phyloP scores from a whole-genome alignment of 2,329 filamentous ascomycete genomes.

The Cytospora mali region DNA sequence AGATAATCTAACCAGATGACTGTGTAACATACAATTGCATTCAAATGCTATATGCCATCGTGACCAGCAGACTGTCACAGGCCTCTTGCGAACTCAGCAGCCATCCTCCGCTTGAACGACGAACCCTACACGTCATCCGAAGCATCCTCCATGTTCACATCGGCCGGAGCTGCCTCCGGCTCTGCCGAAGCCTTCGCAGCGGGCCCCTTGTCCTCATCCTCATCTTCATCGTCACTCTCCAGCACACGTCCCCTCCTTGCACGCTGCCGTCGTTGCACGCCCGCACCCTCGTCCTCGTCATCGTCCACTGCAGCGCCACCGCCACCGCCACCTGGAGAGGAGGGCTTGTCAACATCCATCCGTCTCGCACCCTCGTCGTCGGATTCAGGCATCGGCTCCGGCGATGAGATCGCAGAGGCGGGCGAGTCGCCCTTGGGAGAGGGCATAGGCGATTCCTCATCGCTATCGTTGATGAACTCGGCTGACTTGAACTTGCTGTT shows the following conservation, averaged over 20 bases:
- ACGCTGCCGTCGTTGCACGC: constrained; percentile 44
- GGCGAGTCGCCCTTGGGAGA: constrained; percentile 32
- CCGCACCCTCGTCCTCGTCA: constrained; percentile 54
- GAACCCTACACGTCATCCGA: constrained; percentile 36
- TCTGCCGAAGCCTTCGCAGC: constrained; percentile 25
- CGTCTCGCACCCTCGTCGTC: constrained; percentile 42
- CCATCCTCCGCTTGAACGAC: not conserved
- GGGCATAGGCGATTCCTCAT: constrained; percentile 49
- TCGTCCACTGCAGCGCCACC: constrained; percentile 37
- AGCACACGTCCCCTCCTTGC: constrained; percentile 54
- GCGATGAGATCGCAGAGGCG: constrained; percentile 27
- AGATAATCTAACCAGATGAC: not conserved
- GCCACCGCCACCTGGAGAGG: constrained; percentile 12
- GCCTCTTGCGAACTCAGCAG: not conserved
- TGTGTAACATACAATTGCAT: not conserved
- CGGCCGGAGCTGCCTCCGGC: constrained; percentile 31
- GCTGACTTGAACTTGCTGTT: constrained; percentile 79
- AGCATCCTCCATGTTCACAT: constrained; percentile 40
- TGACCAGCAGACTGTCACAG: not conserved
- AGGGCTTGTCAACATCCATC: constrained; percentile 56
- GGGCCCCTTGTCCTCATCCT: constrained; percentile 38
- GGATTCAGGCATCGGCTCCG: constrained; percentile 34
- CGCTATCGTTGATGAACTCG: constrained; percentile 80
- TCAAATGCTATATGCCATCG: not conserved
- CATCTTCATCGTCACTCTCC: constrained; percentile 58